These are phyloP conservation scores for Fusarium annulatum DNA, from an alignment of 2,329 filamentous ascomycete genomes.

Conservation along the genomic window DNA sequence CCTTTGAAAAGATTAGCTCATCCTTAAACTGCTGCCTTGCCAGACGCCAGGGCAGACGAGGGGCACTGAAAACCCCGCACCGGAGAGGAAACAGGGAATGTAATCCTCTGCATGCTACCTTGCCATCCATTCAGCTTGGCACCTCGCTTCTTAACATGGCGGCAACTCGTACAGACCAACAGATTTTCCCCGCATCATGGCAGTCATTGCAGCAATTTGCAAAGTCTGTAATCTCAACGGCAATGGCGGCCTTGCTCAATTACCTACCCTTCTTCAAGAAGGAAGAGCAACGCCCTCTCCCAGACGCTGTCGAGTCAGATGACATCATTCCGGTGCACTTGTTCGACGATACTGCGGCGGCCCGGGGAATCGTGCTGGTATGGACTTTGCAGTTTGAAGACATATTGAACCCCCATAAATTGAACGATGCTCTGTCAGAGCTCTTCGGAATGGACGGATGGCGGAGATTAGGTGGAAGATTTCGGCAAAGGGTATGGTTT, in stretches of 20 bases:
- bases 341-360: conserved; percentile 19
- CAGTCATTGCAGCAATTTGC: neutral
- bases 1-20: neutral
- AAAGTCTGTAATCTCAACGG: rapidly evolving
- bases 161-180: neutral
- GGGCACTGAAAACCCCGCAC: neutral
- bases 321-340: conserved; percentile 23
- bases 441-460: conserved; percentile 14
- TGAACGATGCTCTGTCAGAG: neutral
- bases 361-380: conserved; percentile 14
- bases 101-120: neutral
- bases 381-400: conserved; percentile 29
- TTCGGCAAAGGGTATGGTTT: conserved; percentile 4
- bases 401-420: conserved; percentile 1
- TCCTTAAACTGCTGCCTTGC: neutral
- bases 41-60: neutral
- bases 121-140: neutral
- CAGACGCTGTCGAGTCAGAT: conserved; percentile 3
- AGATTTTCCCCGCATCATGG: neutral
- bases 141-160: neutral
- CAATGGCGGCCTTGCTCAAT: conserved; percentile 3
- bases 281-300: neutral
- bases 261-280: conserved; percentile 10
- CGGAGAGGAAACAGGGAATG: neutral
- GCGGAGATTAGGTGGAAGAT: conserved; percentile 20